Evolutionary conservation across 1,284 basidiomycete species (phyloP), one percentile per base, ranked within the genome.

Genomic region (Boletus albobrunnescens): DNA sequence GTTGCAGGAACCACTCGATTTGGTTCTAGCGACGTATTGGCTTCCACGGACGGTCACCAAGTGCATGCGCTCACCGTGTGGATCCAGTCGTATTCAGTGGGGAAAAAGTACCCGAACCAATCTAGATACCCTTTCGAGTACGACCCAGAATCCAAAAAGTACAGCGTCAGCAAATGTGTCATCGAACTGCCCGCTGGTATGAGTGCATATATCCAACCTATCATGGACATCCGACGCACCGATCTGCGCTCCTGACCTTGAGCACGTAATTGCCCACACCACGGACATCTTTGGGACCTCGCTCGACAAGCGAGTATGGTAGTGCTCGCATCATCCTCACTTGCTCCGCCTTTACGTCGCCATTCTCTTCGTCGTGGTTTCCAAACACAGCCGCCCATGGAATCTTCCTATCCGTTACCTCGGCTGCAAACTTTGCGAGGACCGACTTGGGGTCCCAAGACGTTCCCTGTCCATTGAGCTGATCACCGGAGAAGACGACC

Each of bases 321-420:
- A 97, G 71, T 2, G 73, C 77, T 60, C 84, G 79, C 75, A 95
- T 77, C 54, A 88, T 70, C 54, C 74, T 71, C 58, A 94, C 68
- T 61, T 94, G 84, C 13, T 84, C 67, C 61, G 76, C 78, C 51
- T 81, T 76, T 41, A 71, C 62, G 49, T 81, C 69, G 2, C 82
- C 82, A 52, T 84, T 78, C 56, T 93, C 88, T 39, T 79, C 77
- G 58, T 95, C 93, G 63, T 97, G 94, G 60, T 99, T 97, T 3
- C 94, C 91, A 63, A 96, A 91, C 6, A 97, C 79, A 0, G 85
- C 87, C 3, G 90, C 82, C 91, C 93, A 99, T 0, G 93, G 87
- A 26, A 96, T 87, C 38, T 76, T 68, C 20, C 86, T 79, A 12
- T 84, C 77, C 10, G 87, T 87, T 5, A 91, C 85, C 0, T 82